Evolutionary conservation across 768 basidiomycete genomes (phyloP), one percentile per base, ranked within the genome.

Genomic region (Tricholoma furcatifolium): DNA sequence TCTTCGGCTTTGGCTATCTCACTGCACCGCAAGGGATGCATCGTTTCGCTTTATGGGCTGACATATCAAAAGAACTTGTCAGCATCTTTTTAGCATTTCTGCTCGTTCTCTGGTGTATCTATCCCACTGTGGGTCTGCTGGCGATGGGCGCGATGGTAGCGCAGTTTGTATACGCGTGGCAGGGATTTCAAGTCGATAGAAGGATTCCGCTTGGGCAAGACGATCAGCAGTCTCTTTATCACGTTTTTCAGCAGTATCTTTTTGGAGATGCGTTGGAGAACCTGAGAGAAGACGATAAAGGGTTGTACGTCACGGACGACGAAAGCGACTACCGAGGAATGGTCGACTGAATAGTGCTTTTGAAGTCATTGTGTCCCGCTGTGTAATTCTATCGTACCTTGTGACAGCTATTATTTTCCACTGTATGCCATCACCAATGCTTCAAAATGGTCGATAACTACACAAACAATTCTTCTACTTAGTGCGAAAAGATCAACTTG

Each of bases 31-130:
- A 40, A 27, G 69, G 68, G 8, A 74, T 79, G 30, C 68, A 62
- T 31, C 71, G 74, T 32, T 77, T 72, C 56, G 70, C 71, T 4
- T 68, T 76, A 53, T 77, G 70, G 71, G 68, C 70, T 4, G 67
- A 74, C 34, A 66, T 67, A 49, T 72, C 69, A 1, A 60, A 68
- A 44, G 66, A 72, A n/a, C 71, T 76, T 50, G 51, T 74, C 30
- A 59, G 65, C 39, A 67, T 70, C 23, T 78, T 78, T 50, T 24
- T 73, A 3, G 62, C 63, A 1, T 63, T 63, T n/a, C 36, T 76
- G 12, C 61, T 54, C 3, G 40, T 64, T 7, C 10, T 71, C 17
- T 45, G 64, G 40, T 76, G 69, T 65, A 36, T 57, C 5, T 61
- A 59, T 21, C 69, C 70, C 1, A 57, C 50, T 10, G 21, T 61